Percentiles rank a stretch among this genome's conserved stretches.
These are phyloP conservation scores for Chrysanthemum makinoi DNA, from an alignment of 129 eudicot species.

Conservation along the genomic window DNA sequence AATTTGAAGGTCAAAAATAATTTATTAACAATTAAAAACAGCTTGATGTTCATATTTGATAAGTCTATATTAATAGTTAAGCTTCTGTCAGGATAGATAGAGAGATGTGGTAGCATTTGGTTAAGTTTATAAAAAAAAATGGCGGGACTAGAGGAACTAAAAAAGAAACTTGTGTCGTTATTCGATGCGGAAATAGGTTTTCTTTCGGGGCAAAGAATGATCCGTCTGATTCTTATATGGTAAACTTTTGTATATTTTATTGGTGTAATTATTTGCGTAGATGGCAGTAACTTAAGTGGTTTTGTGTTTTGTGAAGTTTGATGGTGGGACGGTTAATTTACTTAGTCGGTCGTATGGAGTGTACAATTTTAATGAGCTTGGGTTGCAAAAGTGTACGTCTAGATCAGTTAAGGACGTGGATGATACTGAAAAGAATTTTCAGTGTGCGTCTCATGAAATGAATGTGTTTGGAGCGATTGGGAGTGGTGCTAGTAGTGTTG, in stretches of 20 bases:
- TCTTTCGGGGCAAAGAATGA: slow-evolving; percentile 65
- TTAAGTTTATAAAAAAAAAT: slow-evolving; percentile 23
- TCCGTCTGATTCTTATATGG: slow-evolving; percentile 77
- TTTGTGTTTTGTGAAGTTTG: slow-evolving; percentile 44
- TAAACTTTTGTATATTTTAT: too few relatives aligned
- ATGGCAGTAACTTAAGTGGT: too few relatives aligned
- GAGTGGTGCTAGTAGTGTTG: slow-evolving; percentile 98
- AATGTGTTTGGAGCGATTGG: slow-evolving; percentile 93
- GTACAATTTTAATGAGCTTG: slow-evolving; percentile 92
- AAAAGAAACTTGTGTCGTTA: slow-evolving; percentile 83
- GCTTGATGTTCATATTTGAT: background rate
- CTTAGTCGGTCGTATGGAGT: slow-evolving; percentile 90
- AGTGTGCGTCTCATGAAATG: slow-evolving; percentile 95
- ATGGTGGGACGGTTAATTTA: slow-evolving; percentile 85
- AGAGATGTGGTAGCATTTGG: slow-evolving; percentile 27
- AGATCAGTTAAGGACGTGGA: slow-evolving; percentile 54
- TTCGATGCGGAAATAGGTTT: slow-evolving; percentile 97
- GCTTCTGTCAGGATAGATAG: slow-evolving; percentile 19
- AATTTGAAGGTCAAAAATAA: background rate
- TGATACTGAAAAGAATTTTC: slow-evolving; percentile 73
- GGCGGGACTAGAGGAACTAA: slow-evolving; percentile 93
- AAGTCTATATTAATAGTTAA: background rate
- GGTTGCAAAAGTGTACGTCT: slow-evolving; percentile 84
- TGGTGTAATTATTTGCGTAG: too few relatives aligned
- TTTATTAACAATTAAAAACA: background rate